Evolutionary conservation across 2,329 filamentous ascomycete species (phyloP).

Genomic region (Phyllosticta citrichinensis): DNA sequence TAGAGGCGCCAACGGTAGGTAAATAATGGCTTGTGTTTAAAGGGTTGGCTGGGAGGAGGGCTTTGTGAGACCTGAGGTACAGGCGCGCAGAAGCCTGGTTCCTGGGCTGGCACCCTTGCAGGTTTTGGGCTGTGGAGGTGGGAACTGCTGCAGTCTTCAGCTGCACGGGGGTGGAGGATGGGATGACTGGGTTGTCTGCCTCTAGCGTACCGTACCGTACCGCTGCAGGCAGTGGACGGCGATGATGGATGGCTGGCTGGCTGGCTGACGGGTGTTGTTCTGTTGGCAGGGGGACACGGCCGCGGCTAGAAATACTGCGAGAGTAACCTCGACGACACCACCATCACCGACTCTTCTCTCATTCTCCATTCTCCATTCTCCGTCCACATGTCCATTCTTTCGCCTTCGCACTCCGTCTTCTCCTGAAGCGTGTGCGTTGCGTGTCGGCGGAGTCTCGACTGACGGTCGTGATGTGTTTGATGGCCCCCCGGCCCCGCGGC

Average conservation of each 20-base stretch:
- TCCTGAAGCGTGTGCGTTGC: not conserved
- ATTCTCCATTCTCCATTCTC: too few species aligned
- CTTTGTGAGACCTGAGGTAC: slow-evolving; percentile 6
- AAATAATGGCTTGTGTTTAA: slow-evolving; percentile 9
- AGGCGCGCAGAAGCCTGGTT: not conserved
- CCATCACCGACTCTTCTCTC: not conserved
- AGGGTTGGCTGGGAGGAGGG: slow-evolving; percentile 10
- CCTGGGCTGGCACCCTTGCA: slow-evolving; percentile 4
- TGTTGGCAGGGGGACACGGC: not conserved
- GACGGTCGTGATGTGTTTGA: not conserved
- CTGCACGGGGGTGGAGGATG: not conserved
- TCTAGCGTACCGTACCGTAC: not conserved
- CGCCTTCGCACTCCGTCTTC: not conserved
- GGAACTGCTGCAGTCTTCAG: not conserved
- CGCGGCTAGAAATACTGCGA: not conserved
- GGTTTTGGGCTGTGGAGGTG: not conserved
- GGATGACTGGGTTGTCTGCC: not conserved
- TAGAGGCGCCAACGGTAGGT: not conserved
- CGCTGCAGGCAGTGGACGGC: too few species aligned
- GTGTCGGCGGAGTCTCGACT: not conserved
- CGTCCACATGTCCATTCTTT: not conserved
- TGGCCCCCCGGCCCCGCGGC: not conserved
- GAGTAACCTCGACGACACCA: not conserved
- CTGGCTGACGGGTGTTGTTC: too few species aligned
- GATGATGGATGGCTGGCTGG: too few species aligned